Evolutionary conservation across 1,284 basidiomycete genomes (phyloP).

Genomic region (Leccinum pachyderme): DNA sequence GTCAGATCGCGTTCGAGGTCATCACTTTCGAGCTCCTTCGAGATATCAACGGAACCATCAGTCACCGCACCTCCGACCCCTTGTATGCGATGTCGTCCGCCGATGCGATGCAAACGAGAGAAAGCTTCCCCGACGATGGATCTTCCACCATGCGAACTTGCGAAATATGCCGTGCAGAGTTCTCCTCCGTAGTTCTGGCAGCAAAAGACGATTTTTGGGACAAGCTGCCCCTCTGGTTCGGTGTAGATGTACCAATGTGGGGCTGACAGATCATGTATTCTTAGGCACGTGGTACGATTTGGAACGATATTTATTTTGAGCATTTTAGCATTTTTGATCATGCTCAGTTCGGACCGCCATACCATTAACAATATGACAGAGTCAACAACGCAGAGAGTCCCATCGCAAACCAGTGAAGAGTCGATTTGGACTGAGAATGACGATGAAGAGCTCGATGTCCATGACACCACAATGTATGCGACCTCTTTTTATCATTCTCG

Average conservation of each 20-base stretch:
- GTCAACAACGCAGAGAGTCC: not conserved
- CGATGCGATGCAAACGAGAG: constrained; percentile 58
- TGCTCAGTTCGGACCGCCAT: not conserved
- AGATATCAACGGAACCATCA: constrained; percentile 65
- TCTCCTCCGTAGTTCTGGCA: constrained; percentile 51
- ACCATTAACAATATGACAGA: constrained; percentile 3
- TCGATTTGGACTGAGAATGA: constrained; percentile 7
- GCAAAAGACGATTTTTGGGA: constrained; percentile 64
- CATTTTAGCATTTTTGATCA: not conserved
- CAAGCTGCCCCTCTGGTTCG: constrained; percentile 64
- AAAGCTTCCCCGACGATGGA: constrained; percentile 44
- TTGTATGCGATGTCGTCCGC: constrained; percentile 66
- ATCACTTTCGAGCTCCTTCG: constrained; percentile 69
- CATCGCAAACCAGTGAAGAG: not conserved
- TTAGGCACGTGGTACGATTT: constrained; percentile 3
- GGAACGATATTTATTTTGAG: not conserved
- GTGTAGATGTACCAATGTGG: constrained; percentile 53
- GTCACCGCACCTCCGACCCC: constrained; percentile 64
- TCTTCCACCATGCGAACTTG: constrained; percentile 52
- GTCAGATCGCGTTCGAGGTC: constrained; percentile 67
- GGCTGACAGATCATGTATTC: constrained; percentile 34
- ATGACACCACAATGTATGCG: constrained; percentile 7
- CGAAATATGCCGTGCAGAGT: constrained; percentile 61
- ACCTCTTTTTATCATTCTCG: not conserved
- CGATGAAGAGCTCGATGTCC: constrained; percentile 9